Evolutionary conservation across 129 eudicot species (phyloP), one percentile per base, ranked within the genome.

Genomic region (Calendula officinalis): DNA sequence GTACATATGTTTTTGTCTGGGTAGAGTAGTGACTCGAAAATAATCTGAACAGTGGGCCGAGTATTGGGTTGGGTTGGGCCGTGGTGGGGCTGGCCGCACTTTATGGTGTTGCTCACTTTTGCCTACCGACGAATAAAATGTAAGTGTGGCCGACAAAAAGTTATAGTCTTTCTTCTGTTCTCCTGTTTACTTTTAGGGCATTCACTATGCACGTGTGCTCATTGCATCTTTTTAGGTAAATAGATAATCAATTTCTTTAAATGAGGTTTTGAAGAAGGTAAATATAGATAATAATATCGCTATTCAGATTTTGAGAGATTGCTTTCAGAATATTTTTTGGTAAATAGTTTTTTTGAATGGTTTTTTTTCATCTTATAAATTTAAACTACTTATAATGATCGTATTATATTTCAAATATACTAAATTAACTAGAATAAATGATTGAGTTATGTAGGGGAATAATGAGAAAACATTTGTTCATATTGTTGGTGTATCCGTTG

Each of bases 131-230:
- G 51, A 66, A 30, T 7, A 36, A 44, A 44, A 33, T 34, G 42
- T 5, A 35, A 14, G 56, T 65, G 60, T 66, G 62, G 71, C 71
- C 71, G 62, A 66, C 71, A 52, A 64, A 47, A 13, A 8, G 33
- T 7, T 8, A 10, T 13, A 34, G 15, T 37, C 8, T 46, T 22
- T n/a, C 27, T 66, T 47, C 22, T 10, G 34, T 46, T 46, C 56
- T 15, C 48, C 44, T 6, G 50, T 38, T 36, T 17, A 38, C 43
- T 46, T 65, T 37, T 51, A 4, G 44, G 11, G 49, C 9, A 6
- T 16, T 47, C 57, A 65, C 37, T 37, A 7, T 49, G 47, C 46
- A 50, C 60, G 59, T 51, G 35, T 49, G 48, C 71, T 51, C 37
- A 27, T 39, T 38, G 9, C 71, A 3, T 30, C 59, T 22, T 39